A percentile compares a stretch with the other conserved stretches of the same genome.
phyloP scores from a whole-genome alignment of 495 filamentous ascomycete genomes.

The Lindgomyces ingoldianus region DNA sequence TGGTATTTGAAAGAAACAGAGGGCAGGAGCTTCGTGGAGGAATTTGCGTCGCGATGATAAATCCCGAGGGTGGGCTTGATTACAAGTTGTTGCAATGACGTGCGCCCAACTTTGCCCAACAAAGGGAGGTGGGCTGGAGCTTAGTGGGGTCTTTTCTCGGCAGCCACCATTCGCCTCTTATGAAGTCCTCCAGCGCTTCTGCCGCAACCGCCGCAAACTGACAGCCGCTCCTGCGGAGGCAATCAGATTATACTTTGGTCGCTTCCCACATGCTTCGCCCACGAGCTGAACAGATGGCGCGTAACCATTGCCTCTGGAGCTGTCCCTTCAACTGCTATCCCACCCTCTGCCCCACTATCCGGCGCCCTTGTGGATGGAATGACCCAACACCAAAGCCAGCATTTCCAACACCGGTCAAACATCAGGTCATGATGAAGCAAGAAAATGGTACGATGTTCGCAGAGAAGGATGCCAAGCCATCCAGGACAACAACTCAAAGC shows the following conservation, averaged over 20 bases:
- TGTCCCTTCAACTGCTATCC: background rate
- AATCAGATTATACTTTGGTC: no score
- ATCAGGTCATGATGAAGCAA: background rate
- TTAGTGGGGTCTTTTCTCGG: constrained; percentile 9
- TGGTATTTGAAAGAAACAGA: background rate
- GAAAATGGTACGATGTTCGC: constrained; percentile 15
- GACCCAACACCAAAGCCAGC: no score
- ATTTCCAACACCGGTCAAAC: no score
- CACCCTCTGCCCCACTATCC: background rate
- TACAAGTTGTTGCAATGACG: constrained; percentile 10
- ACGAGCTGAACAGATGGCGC: no score
- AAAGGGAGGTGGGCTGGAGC: background rate
- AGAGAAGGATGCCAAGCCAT: background rate
- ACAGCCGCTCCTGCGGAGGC: background rate
- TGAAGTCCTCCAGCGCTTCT: background rate
- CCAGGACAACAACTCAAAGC: background rate
- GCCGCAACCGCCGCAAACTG: background rate
- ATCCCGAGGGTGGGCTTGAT: constrained; percentile 19
- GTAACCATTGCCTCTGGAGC: background rate
- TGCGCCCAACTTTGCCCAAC: constrained; percentile 12
- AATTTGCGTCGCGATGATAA: constrained; percentile 13
- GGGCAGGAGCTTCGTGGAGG: background rate
- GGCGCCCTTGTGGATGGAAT: no score
- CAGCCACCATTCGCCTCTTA: background rate
- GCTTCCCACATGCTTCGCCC: no score